These are phyloP conservation scores for Hepatocystis sp. DNA, from an alignment of 169 alveolate species.

Conservation along the genomic window DNA sequence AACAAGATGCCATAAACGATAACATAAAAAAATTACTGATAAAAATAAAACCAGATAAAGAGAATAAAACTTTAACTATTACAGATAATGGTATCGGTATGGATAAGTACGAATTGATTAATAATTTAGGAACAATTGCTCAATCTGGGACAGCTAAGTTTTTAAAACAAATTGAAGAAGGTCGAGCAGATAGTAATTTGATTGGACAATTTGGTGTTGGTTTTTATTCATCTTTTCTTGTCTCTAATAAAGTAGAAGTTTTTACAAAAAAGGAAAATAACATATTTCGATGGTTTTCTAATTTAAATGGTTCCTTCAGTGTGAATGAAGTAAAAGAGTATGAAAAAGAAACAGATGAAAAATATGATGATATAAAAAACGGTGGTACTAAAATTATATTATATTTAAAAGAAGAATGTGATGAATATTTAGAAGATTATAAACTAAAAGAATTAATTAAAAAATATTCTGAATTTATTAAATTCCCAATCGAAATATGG, in stretches of 20 bases:
- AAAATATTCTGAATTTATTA: slow-evolving; percentile 96
- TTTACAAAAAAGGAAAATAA: slow-evolving; percentile 95
- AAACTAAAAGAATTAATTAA: slow-evolving; percentile 93
- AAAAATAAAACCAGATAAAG: slow-evolving; percentile 95
- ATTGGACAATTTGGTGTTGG: slow-evolving; percentile 99
- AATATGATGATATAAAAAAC: slow-evolving; percentile 91
- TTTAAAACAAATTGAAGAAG: slow-evolving; percentile 95
- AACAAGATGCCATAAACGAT: slow-evolving; percentile 15
- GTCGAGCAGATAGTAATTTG: slow-evolving; percentile 94
- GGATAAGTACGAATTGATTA: slow-evolving; percentile 98
- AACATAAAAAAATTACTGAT: slow-evolving; percentile 91
- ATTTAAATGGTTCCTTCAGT: slow-evolving; percentile 95
- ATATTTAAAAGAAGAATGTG: slow-evolving; percentile 97
- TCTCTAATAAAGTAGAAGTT: slow-evolving; percentile 98
- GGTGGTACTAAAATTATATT: slow-evolving; percentile 97
- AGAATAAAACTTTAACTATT: slow-evolving; percentile 95
- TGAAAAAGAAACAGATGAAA: slow-evolving; percentile 80
- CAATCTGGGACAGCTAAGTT: slow-evolving; percentile 99
- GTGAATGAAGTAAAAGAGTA: slow-evolving; percentile 92
- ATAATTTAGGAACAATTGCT: slow-evolving; percentile 99
- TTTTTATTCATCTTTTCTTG: slow-evolving; percentile 99
- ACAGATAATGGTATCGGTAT: slow-evolving; percentile 99
- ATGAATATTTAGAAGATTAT: slow-evolving; percentile 96
- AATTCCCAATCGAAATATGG: slow-evolving; percentile 96
- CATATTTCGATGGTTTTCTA: slow-evolving; percentile 97